A percentile compares a stretch with the other conserved stretches of the same genome.
Conservation (phyloP, 768 basidiomycete genomes). For the Lactifluus rugatus region DNA sequence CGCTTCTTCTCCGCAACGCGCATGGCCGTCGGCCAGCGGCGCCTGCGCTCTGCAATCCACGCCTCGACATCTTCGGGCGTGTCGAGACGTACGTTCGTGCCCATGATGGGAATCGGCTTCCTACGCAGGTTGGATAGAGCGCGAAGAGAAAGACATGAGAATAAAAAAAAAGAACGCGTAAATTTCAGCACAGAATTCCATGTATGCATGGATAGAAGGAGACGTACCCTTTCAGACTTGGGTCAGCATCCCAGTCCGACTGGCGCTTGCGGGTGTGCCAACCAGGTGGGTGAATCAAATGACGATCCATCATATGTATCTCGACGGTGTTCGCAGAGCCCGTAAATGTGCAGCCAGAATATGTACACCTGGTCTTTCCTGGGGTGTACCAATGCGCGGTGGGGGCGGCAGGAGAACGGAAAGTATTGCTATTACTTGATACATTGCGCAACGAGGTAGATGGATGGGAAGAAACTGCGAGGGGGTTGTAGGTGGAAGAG, state of each 20-base stretch:
- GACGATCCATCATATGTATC: slow-evolving; percentile 84
- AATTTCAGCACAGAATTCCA: no score
- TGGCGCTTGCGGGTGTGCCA: slow-evolving; percentile 50
- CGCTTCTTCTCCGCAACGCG: slow-evolving; percentile 73
- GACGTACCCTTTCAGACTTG: slow-evolving; percentile 64
- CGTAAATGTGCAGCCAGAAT: slow-evolving; percentile 54
- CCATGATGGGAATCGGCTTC: slow-evolving; percentile 65
- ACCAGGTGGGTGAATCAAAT: slow-evolving; percentile 69
- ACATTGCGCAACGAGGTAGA: slow-evolving; percentile 1
- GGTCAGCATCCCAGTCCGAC: slow-evolving; percentile 73
- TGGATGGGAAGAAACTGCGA: not conserved
- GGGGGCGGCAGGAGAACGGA: not conserved
- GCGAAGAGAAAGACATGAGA: not conserved
- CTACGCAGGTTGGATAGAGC: slow-evolving; percentile 28
- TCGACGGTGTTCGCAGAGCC: slow-evolving; percentile 67
- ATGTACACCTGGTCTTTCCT: slow-evolving; percentile 50
- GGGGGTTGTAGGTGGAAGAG: slow-evolving; percentile 27
- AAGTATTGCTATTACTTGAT: not conserved
- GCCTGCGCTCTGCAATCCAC: slow-evolving; percentile 86
- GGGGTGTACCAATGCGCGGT: slow-evolving; percentile 46
- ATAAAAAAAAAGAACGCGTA: no score
- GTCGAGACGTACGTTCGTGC: slow-evolving; percentile 67
- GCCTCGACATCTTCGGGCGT: slow-evolving; percentile 71
- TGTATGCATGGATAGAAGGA: not conserved
- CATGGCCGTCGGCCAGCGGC: slow-evolving; percentile 66